These are phyloP conservation scores for Iris pallida DNA, from an alignment of 116 monocot species.

Conservation along the genomic window DNA sequence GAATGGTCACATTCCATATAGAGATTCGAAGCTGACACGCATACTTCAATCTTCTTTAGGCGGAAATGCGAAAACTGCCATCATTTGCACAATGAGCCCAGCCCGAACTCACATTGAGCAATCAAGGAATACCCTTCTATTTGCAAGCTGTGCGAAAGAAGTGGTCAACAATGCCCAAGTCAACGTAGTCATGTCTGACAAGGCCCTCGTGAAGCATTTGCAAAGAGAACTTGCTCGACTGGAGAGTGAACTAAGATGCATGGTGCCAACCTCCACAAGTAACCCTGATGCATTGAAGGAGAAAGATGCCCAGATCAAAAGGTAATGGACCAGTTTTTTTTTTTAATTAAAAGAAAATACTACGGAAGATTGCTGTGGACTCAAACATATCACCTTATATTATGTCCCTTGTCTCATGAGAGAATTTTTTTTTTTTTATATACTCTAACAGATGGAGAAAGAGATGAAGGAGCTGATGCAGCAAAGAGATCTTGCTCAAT, in stretches of 20 bases:
- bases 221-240: slow-evolving; percentile 78
- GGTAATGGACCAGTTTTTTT: slow-evolving; percentile 23
- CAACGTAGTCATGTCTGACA: slow-evolving; percentile 97
- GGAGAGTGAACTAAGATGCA: slow-evolving; percentile 70
- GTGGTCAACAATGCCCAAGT: slow-evolving; percentile 77
- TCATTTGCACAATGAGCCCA: slow-evolving; percentile 99
- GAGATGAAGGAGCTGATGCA: slow-evolving; percentile 76
- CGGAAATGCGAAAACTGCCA: slow-evolving; percentile 92
- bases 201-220: slow-evolving; percentile 82
- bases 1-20: slow-evolving; percentile 83
- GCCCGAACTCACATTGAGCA: slow-evolving; percentile 91
- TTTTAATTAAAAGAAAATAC: neutral
- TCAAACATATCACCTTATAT: neutral
- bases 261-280: slow-evolving; percentile 23
- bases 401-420: neutral
- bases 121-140: slow-evolving; percentile 85
- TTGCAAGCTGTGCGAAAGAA: slow-evolving; percentile 97
- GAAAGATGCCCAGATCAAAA: slow-evolving; percentile 75
- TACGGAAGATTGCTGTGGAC: neutral
- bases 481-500: slow-evolving; percentile 79
- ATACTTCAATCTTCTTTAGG: slow-evolving; percentile 85
- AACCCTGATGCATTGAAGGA: slow-evolving; percentile 50
- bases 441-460: slow-evolving; percentile 61
- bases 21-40: slow-evolving; percentile 96
- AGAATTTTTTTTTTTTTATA: neutral